Evolutionary conservation across 176 grass and related monocot genomes (phyloP), one percentile per base, ranked within the genome.

Genomic region (Aechmea fasciata): DNA sequence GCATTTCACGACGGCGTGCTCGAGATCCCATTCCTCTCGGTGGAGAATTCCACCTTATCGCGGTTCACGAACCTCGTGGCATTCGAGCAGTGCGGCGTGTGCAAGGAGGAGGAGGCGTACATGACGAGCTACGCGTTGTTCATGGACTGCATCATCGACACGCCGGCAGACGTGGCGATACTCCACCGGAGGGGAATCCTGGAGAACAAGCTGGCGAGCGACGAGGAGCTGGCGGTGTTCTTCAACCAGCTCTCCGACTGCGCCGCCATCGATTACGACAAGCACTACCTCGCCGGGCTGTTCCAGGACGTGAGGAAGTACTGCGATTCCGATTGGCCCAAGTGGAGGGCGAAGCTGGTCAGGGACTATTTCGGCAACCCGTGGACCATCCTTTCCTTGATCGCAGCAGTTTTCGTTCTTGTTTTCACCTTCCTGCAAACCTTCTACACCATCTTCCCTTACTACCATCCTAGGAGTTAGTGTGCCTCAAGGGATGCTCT

Each of bases 141-240:
- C 49, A 76, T 83, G 79, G 77, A 90, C 47, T 70, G 79, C 48
- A n/a, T 91, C 6, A 0, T 91, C 1, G 52, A 49, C 3, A 29
- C 84, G 3, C 0, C 53, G 0, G 79, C 17, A 33, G 84, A 77
- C 7, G 50, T 77, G 48, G 4, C 59, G 24, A 77, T 77, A 48
- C 50, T 77, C 10, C 74, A 77, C 11, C 74, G 66, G 11, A 52
- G 64, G 4, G 74, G 49, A 52, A 69, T 77, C n/a, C 19, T 77
- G 20, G 74, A 77, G 63, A 77, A 77, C 49, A 77, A 73, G 13
- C 52, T 73, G 51, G 70, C 24, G 59, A 18, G 33, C 33, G 33
- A 41, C 33, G 5, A 41, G 33, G 33, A 41, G 4, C 33, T 41
- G 33, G 33, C 33, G 3, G 33, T 41, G 33, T 41, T 41, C 33